phyloP scores from a whole-genome alignment of 768 basidiomycete species.

The Asterophora parasitica region DNA sequence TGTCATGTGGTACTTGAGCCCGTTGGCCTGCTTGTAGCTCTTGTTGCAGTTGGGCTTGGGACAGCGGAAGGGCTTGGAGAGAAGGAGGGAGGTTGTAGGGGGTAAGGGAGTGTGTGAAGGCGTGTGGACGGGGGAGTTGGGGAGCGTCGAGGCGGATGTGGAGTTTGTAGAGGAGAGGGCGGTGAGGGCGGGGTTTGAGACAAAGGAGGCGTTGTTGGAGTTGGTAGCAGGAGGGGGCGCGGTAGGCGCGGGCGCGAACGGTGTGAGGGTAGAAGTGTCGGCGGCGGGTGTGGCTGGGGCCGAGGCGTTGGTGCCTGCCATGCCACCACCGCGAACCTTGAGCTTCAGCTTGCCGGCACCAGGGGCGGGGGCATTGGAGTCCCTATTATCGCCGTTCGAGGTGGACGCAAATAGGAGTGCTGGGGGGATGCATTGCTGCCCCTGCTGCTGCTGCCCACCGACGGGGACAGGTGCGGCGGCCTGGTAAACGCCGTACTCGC shows the following conservation, averaged over 20 bases:
- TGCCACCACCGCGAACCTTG: slow-evolving; percentile 15
- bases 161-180: too few species aligned
- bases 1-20: slow-evolving; percentile 91
- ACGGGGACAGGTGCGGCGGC: slow-evolving; percentile 4
- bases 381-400: slow-evolving; percentile 6
- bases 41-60: slow-evolving; percentile 96
- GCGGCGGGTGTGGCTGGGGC: neutral
- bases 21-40: slow-evolving; percentile 93
- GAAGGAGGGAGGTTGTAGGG: slow-evolving; percentile 48
- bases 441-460: slow-evolving; percentile 7
- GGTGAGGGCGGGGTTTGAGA: too few species aligned
- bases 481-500: slow-evolving; percentile 8
- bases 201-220: too few species aligned
- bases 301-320: too few species aligned
- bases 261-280: slow-evolving; percentile 3
- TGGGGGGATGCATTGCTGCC: slow-evolving; percentile 19
- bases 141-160: slow-evolving; percentile 14
- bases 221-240: too few species aligned
- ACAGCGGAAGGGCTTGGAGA: slow-evolving; percentile 87
- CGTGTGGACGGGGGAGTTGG: slow-evolving; percentile 33
- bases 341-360: slow-evolving; percentile 17
- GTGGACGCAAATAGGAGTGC: slow-evolving; percentile 19
- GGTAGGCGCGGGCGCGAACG: slow-evolving; percentile 19
- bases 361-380: slow-evolving; percentile 3
- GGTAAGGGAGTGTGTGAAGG: slow-evolving; percentile 10